Base-by-base conservation (phyloP, 306 rosid species). In the Lupinus albus region DNA sequence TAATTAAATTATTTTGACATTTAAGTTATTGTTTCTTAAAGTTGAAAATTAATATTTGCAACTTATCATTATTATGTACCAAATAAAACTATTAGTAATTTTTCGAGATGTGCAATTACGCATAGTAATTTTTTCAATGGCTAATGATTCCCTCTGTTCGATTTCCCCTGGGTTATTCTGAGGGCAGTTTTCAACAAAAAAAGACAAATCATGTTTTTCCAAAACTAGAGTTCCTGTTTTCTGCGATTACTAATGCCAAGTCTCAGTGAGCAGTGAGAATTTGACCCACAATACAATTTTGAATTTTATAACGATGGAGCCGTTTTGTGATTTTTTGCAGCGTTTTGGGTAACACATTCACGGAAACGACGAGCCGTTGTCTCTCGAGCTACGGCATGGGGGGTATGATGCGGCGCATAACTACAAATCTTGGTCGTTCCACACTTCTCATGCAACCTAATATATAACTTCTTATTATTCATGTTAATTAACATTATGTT, bases 401-500 rank as follows among this genome's bases (percentile, higher is more conserved):
- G n/a, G 44, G 8, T 3, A 33, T 14, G 28, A 10, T 56, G 32
- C 64, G 28, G 64, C 64, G 14, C 11, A 57, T 33, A 8, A 7
- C 45, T 57, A 33, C 45, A 57, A 57, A 57, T 57, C 64, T 57
- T 57, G 21, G 64, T 56, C 44, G 12, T 57, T 13, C 61, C 33
- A 12, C 20, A 44, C 4, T 45, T 7, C 49, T 12, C n/a, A 45
- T 6, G 38, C 38, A 33, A 33, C n/a, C n/a, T n/a, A n/a, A n/a
- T n/a, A n/a, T n/a, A n/a, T n/a, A n/a, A n/a, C n/a, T n/a, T n/a
- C n/a, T n/a, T n/a, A n/a, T n/a, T n/a, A n/a, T n/a, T n/a, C n/a
- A n/a, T n/a, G n/a, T n/a, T n/a, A n/a, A n/a, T n/a, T n/a, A n/a
- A n/a, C n/a, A n/a, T n/a, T n/a, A n/a, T n/a, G n/a, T n/a, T n/a